phyloP scores from a whole-genome alignment of 2,329 filamentous ascomycete species.

The Teratosphaeria zuluensis region DNA sequence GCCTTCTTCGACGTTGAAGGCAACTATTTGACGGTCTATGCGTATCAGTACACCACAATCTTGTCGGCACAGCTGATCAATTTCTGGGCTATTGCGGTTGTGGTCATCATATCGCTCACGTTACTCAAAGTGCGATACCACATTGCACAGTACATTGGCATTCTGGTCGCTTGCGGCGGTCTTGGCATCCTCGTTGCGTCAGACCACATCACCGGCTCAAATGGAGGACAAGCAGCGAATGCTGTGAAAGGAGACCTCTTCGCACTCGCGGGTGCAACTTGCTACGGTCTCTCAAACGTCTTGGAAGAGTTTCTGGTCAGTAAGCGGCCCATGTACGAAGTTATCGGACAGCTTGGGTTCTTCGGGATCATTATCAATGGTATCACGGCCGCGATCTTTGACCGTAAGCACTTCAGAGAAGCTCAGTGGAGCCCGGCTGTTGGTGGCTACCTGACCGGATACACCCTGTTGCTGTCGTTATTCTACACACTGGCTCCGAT shows the following conservation, averaged over 20 bases:
- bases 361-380: conserved; percentile 89
- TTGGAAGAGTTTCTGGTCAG: conserved; percentile 91
- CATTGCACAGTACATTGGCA: conserved; percentile 72
- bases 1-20: conserved; percentile 90
- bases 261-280: conserved; percentile 75
- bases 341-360: conserved; percentile 80
- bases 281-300: conserved; percentile 85
- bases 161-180: conserved; percentile 82
- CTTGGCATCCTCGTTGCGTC: conserved; percentile 79
- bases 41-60: conserved; percentile 86
- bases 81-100: conserved; percentile 95
- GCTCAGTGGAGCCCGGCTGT: conserved; percentile 42
- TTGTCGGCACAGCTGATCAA: conserved; percentile 91
- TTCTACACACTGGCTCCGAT: conserved; percentile 87
- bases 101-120: conserved; percentile 73
- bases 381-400: conserved; percentile 82
- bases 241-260: conserved; percentile 88
- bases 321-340: conserved; percentile 81
- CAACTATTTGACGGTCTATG: conserved; percentile 95
- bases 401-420: conserved; percentile 57
- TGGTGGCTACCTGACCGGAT: conserved; percentile 78
- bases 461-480: conserved; percentile 68
- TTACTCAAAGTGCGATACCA: conserved; percentile 86
- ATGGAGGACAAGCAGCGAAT: conserved; percentile 58
- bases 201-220: conserved; percentile 72